A percentile compares a stretch with the other conserved stretches of the same genome.
These are phyloP conservation scores for Hypomontagnella monticulosa DNA, from an alignment of 495 filamentous ascomycete species.

Conservation along the genomic window DNA sequence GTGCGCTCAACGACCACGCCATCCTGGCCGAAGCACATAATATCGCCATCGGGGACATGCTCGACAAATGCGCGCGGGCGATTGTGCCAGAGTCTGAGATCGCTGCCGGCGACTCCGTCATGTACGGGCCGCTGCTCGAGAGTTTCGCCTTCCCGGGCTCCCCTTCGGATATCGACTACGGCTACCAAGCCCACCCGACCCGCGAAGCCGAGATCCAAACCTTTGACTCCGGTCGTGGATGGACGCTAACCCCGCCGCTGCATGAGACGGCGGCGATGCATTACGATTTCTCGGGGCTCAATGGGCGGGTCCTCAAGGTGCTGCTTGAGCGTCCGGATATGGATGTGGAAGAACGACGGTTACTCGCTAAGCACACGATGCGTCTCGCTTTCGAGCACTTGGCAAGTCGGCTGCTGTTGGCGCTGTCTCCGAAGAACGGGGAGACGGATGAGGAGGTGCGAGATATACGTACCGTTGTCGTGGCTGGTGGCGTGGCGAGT, in stretches of 20 bases:
- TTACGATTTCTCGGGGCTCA: constrained; percentile 54
- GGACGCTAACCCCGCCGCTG: constrained; percentile 51
- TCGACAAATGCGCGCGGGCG: constrained; percentile 84
- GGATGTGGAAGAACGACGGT: constrained; percentile 61
- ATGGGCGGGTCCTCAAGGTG: constrained; percentile 43
- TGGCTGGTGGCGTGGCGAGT: constrained; percentile 89
- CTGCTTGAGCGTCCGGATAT: constrained; percentile 44
- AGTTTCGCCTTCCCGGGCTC: constrained; percentile 75
- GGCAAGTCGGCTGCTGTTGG: constrained; percentile 73
- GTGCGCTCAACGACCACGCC: constrained; percentile 67
- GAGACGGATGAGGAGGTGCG: not conserved
- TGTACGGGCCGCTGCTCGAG: constrained; percentile 83
- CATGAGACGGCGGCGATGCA: constrained; percentile 38
- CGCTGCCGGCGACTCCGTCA: constrained; percentile 58
- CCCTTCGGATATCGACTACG: constrained; percentile 24
- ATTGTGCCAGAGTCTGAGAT: constrained; percentile 69
- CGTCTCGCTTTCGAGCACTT: constrained; percentile 89
- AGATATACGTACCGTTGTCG: constrained; percentile 70
- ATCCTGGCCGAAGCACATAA: constrained; percentile 76
- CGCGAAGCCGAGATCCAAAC: constrained; percentile 63
- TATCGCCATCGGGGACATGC: constrained; percentile 82
- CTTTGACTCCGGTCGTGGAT: constrained; percentile 39
- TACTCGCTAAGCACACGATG: constrained; percentile 76
- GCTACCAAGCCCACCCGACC: constrained; percentile 62
- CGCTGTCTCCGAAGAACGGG: constrained; percentile 51